phyloP scores from a whole-genome alignment of 768 basidiomycete genomes.

The Cantharellus cinnabarinus region DNA sequence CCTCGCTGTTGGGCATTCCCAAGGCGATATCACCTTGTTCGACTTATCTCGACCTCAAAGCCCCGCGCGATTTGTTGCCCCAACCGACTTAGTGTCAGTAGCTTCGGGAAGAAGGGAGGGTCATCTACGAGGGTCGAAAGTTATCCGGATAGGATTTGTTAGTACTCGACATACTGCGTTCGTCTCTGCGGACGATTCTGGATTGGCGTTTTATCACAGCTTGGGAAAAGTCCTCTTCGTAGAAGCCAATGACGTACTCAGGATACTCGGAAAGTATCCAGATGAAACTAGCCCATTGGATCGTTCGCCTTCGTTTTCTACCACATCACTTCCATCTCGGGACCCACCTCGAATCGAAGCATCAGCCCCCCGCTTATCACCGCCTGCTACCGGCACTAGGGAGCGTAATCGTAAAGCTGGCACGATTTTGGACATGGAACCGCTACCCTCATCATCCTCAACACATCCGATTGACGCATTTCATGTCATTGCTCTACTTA shows the following conservation, averaged over 20 bases:
- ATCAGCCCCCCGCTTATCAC: not conserved
- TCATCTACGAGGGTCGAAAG: constrained; percentile 58
- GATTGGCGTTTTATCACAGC: constrained; percentile 87
- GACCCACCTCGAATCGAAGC: not conserved
- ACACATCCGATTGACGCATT: constrained; percentile 62
- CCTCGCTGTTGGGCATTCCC: constrained; percentile 69
- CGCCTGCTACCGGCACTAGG: not conserved
- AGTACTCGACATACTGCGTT: constrained; percentile 85
- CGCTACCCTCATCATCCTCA: constrained; percentile 59
- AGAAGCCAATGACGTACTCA: constrained; percentile 81
- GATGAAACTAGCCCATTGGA: constrained; percentile 14
- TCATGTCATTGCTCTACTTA: constrained; percentile 67
- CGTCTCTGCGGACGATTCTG: constrained; percentile 73
- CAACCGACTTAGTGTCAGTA: constrained; percentile 47
- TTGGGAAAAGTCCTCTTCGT: constrained; percentile 88
- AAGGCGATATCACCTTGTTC: constrained; percentile 72
- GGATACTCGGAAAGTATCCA: constrained; percentile 84
- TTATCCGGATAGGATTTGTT: constrained; percentile 69
- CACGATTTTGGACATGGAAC: constrained; percentile 56
- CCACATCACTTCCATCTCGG: constrained; percentile 7
- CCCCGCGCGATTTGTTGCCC: constrained; percentile 49
- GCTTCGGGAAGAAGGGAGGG: constrained; percentile 68
- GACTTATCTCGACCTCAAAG: constrained; percentile 49
- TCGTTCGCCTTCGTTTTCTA: not conserved
- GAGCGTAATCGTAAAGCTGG: constrained; percentile 11